A percentile compares a stretch with the other conserved stretches of the same genome.
phyloP scores from a whole-genome alignment of 768 basidiomycete genomes.

The Suillus placidus region DNA sequence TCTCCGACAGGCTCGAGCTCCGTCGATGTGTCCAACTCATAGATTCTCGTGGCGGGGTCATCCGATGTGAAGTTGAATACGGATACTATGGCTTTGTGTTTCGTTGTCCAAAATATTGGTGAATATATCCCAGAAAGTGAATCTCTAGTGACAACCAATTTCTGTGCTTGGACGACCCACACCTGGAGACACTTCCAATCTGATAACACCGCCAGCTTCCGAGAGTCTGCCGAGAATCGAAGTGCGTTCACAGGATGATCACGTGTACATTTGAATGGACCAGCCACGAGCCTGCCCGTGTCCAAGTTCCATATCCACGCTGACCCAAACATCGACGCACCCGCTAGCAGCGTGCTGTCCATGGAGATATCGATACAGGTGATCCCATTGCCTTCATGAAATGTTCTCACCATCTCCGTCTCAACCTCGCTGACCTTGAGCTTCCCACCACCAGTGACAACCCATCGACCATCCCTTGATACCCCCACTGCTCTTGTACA shows the following conservation, averaged over 20 bases:
- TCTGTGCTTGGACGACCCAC: no score
- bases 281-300: background rate
- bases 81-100: no score
- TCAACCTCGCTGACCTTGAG: background rate
- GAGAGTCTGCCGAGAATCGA: background rate
- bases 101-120: no score
- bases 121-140: no score
- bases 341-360: background rate
- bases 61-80: no score
- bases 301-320: background rate
- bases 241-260: background rate
- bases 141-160: no score
- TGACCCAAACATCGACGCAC: accelerated
- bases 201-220: no score
- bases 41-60: no score
- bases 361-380: background rate
- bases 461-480: background rate
- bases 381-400: background rate
- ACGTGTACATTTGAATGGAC: background rate
- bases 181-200: no score
- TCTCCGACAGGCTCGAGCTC: background rate
- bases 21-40: background rate
- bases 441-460: background rate
- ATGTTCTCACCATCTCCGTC: background rate
- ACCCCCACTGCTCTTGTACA: background rate